Percentiles rank a stretch among this genome's conserved stretches.
Evolutionary conservation across 2,329 filamentous ascomycete genomes (phyloP).

Genomic region (Daldinia sp.): DNA sequence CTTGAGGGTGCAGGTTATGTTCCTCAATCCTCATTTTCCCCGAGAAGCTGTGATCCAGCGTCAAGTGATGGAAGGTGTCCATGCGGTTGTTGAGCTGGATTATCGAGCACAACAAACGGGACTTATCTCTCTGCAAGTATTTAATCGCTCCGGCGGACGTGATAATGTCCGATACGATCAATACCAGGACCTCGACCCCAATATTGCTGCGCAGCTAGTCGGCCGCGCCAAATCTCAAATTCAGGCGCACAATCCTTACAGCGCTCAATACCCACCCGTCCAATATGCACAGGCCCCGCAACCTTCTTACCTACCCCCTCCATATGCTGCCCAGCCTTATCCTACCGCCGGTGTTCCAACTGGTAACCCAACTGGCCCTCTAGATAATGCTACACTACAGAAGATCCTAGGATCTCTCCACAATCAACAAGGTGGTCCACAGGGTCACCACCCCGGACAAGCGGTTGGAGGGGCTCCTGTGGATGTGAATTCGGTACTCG

Average conservation of each 20-base stretch:
- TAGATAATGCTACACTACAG: slow-evolving; percentile 53
- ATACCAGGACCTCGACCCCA: slow-evolving; percentile 84
- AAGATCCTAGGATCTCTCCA: slow-evolving; percentile 53
- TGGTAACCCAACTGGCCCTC: slow-evolving; percentile 45
- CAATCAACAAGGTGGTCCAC: slow-evolving; percentile 43
- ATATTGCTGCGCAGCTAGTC: slow-evolving; percentile 84
- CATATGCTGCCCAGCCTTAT: slow-evolving; percentile 46
- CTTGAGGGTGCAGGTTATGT: slow-evolving; percentile 82
- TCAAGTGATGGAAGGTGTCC: slow-evolving; percentile 89
- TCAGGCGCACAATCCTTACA: slow-evolving; percentile 49
- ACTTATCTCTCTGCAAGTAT: slow-evolving; percentile 85
- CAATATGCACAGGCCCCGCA: slow-evolving; percentile 46
- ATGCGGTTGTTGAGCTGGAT: slow-evolving; percentile 84
- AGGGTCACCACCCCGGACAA: slow-evolving; percentile 46
- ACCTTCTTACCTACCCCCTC: slow-evolving; percentile 50
- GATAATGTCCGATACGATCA: slow-evolving; percentile 86
- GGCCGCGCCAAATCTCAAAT: slow-evolving; percentile 71
- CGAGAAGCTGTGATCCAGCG: slow-evolving; percentile 84
- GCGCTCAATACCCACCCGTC: slow-evolving; percentile 47
- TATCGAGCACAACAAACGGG: slow-evolving; percentile 74
- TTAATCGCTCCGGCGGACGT: slow-evolving; percentile 80
- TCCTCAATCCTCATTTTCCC: slow-evolving; percentile 80
- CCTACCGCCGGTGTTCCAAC: slow-evolving; percentile 17
- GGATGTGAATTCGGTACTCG: slow-evolving; percentile 47
- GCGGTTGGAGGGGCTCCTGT: slow-evolving; percentile 47